Evolutionary conservation across 2,329 filamentous ascomycete genomes (phyloP), one percentile per base, ranked within the genome.

Genomic region (Conoideocrella luteorostrata): DNA sequence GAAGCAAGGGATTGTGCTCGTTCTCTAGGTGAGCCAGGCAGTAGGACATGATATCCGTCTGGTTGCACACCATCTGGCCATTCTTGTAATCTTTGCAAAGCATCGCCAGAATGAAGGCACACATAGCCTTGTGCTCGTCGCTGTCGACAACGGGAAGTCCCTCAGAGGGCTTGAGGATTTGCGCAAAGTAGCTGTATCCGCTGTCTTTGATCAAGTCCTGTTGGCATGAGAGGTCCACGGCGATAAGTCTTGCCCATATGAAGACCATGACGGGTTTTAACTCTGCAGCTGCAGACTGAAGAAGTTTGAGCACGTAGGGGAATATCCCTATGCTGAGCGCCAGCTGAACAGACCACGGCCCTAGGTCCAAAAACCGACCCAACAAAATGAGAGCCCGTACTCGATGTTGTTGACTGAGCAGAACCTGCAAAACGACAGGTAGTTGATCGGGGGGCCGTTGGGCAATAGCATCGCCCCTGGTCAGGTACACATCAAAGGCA

Each of bases 191-290:
- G 56, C 88, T 88, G 59, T 95, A 97, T 6, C 93, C 93, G 56
- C 90, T 95, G 60, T 98, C 93, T 65, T 97, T 97, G 54, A 97
- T 80, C 11, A 98, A 72, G 62, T 98, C 93, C 49, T 84, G 82
- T 63, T 98, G 93, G 58, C 93, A 96, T 1, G 87, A 88, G 47
- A 93, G 83, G 58, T 98, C 93, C 5, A 98, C 93, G 7, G 93
- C 93, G 51, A 98, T 79, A 34, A 98, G 88, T 39, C 93, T 80
- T 5, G 93, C 90, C 93, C 93, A 98, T 50, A 98, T 98, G 64
- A 97, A 98, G 5, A 98, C 90, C 93, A 98, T 97, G 47, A 97
- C 90, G 0, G 93, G 91, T 59, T 97, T 97, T 49, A 98, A 69
- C 63, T 98, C 93, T 37, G 88, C 79, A 0, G 93, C 93, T 37